A percentile compares a stretch with the other conserved stretches of the same genome.
phyloP scores from a whole-genome alignment of 257 asterid species.

The Schizonepeta tenuifolia region DNA sequence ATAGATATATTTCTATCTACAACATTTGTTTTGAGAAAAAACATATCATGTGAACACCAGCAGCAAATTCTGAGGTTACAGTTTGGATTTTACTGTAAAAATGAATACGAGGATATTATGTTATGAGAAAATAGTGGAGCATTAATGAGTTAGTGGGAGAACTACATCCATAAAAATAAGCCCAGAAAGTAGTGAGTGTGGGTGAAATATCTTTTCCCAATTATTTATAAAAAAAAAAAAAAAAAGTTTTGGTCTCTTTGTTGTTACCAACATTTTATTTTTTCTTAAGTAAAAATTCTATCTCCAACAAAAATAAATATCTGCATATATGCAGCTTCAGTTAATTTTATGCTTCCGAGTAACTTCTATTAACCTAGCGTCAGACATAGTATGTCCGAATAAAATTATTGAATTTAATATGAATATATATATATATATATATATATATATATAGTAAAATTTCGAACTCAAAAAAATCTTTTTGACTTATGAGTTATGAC shows the following conservation, averaged over 20 bases:
- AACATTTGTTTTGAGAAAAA: slow-evolving; percentile 22
- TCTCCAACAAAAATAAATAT: background rate
- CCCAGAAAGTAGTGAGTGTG: slow-evolving; percentile 10
- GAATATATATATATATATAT: too few relatives aligned
- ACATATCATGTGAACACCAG: slow-evolving; percentile 38
- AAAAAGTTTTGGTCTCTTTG: too few relatives aligned
- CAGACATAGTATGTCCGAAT: too few relatives aligned
- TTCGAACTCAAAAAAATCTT: background rate
- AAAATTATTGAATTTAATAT: too few relatives aligned
- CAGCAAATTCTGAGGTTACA: slow-evolving; percentile 25
- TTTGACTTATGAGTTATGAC: background rate
- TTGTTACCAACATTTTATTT: background rate
- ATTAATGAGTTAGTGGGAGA: slow-evolving; percentile 25
- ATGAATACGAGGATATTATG: slow-evolving; percentile 1
- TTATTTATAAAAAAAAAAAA: background rate
- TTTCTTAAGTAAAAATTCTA: background rate
- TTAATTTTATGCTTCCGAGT: background rate
- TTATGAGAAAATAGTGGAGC: slow-evolving; percentile 21
- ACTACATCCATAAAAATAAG: background rate
- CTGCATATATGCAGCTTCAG: background rate
- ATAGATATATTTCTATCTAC: background rate
- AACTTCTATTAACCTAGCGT: background rate
- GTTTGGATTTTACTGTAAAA: slow-evolving; percentile 36
- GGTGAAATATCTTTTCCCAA: slow-evolving; percentile 13
- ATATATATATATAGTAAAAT: too few relatives aligned